Evolutionary conservation across 2,329 filamentous ascomycete species (phyloP), one percentile per base, ranked within the genome.

Genomic region (Phaeosphaeriaceae sp.): DNA sequence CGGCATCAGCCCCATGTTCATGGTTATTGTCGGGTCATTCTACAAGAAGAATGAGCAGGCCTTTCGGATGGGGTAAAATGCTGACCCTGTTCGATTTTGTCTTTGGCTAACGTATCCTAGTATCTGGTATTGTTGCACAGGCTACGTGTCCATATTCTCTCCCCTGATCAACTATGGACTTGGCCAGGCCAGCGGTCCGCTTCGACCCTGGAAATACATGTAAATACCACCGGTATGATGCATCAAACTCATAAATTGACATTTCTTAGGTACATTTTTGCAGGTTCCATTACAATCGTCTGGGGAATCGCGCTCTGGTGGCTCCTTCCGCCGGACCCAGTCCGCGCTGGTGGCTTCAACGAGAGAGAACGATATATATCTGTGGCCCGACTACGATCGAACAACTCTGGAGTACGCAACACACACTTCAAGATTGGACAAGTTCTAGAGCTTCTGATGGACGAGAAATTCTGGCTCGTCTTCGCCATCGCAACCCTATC

Each of bases 381-480:
- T 0, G 80, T 93, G 19, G 91, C 92, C 58, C 84, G 91, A 0
- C 85, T 94, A 15, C 84, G 90, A 0, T 83, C 86, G 42, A 94
- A 94, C 68, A 89, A 93, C 74, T 91, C 91, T 52, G 91, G 91
- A 0, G 88, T 91, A 8, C 88, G 88, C 1, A 90, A 87, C 59
- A 87, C 86, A 56, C 83, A 90, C 61, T 90, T 90, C 76, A 90
- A 90, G 61, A 80, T 83, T 77, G 81, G 83, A 13, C 91, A 94
- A 60, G 81, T 89, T 1, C 79, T 83, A 19, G 85, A 88, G 64
- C 82, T 85, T 0, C 68, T 88, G 2, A 55, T 77, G 13, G 86
- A 88, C 61, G 83, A 85, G 2, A 80, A 86, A 73, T 84, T 85
- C 2, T 88, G 86, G 86, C 44, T 72, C 22, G 59, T 73, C 43